Base-by-base conservation (phyloP, 768 basidiomycete species). In the Cystobasidium ongulense region DNA sequence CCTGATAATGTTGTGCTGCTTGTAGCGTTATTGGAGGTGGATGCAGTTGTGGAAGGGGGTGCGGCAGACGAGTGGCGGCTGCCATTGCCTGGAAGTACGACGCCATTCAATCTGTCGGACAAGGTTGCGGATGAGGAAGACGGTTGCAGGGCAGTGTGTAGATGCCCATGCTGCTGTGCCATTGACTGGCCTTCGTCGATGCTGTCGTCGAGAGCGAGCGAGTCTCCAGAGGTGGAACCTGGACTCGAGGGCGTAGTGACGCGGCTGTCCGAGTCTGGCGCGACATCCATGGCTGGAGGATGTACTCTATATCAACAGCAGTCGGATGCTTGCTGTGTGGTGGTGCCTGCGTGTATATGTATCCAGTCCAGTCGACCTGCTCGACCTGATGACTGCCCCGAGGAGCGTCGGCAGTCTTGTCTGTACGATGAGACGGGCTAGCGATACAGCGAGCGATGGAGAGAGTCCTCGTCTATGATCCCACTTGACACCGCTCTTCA, bases 191-290 rank as follows among this genome's bases (percentile, higher is more conserved):
- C 17, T 36, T 72, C 68, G 17, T 66, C 74, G 21, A 46, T 75
- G 27, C 74, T 74, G 35, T 75, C 75, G 36, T 66, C 73, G 4
- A 74, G 75, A 3, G 78, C 77, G 1, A 50, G 27, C 11, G 73
- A 74, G n/a, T 57, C 73, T 38, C 52, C 46, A 10, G 75, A 76
- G 0, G 77, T 75, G 2, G 78, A 75, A 50, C 78, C 73, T 4
- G 73, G 74, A 33, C 74, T 73, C 15, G 77, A 43, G 17, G 74
- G 75, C 3, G 76, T 71, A 11, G 75, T 41, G 41, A 53, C 41
- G 64, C 71, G 46, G 46, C 46, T 50, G 46, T 50, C 46, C 46
- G n/a, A 17, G 46, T 8, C 18, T 8, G 21, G 18, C n/a, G 46
- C 15, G 46, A 21, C 15, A 11, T 50, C 15, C 8, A 17, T 8